These are phyloP conservation scores for Gossypium gossypioides DNA, from an alignment of 441 rosid genomes.

Conservation along the genomic window DNA sequence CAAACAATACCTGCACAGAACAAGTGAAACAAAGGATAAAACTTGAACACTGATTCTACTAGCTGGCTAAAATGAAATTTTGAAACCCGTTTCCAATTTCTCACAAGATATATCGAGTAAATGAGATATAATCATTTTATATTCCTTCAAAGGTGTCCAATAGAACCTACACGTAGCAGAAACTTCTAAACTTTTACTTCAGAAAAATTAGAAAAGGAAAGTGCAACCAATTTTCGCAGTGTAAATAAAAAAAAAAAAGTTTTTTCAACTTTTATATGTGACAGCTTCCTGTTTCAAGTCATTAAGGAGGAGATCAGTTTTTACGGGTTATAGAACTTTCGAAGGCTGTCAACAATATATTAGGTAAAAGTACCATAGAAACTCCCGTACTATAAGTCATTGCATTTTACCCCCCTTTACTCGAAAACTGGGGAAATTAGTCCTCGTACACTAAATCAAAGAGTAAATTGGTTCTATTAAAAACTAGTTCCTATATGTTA, in stretches of 20 bases:
- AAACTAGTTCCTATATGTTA: too few relatives aligned
- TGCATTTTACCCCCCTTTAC: too few relatives aligned
- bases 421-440: too few relatives aligned
- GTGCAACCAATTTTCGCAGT: background rate
- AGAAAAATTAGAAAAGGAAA: background rate
- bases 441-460: too few relatives aligned
- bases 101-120: background rate
- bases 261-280: background rate
- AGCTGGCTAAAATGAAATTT: background rate
- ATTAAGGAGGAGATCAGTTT: background rate
- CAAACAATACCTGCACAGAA: constrained; percentile 61
- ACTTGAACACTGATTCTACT: background rate
- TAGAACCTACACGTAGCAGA: background rate
- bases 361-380: too few relatives aligned
- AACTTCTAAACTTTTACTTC: background rate
- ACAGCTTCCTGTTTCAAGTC: constrained; percentile 3
- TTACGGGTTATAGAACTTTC: background rate
- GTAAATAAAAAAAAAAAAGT: background rate
- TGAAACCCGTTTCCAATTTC: background rate
- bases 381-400: too few relatives aligned
- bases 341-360: background rate
- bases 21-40: background rate
- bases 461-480: too few relatives aligned
- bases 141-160: background rate
- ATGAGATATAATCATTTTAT: background rate